These are phyloP conservation scores for Coemansia sp. DNA, from an alignment of 192 early-diverging fungal species.

Conservation along the genomic window DNA sequence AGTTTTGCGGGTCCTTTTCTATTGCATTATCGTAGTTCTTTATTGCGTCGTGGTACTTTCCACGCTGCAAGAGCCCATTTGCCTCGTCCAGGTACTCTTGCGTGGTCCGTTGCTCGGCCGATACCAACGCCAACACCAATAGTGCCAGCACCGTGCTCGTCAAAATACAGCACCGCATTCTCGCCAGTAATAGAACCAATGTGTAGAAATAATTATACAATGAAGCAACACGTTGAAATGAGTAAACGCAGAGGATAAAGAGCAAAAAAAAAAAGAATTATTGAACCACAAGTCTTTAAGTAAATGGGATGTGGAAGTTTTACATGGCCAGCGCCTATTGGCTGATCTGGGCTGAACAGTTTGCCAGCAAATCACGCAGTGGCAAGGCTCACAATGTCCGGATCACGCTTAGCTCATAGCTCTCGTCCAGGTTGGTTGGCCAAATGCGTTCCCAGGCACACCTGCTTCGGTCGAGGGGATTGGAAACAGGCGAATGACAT, in stretches of 20 bases:
- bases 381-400: background rate
- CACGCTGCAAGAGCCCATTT: conserved; percentile 37
- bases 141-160: conserved; percentile 33
- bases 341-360: conserved; percentile 2
- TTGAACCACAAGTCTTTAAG: background rate
- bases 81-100: conserved; percentile 51
- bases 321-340: conserved; percentile 39
- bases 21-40: conserved; percentile 48
- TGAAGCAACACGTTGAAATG: background rate
- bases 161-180: conserved; percentile 38
- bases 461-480: background rate
- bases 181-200: background rate
- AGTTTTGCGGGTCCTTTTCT: conserved; percentile 77
- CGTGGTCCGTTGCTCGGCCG: conserved; percentile 37
- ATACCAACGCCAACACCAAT: conserved; percentile 24
- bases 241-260: background rate
- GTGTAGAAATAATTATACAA: conserved; percentile 1
- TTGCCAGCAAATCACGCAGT: conserved; percentile 3
- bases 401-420: background rate
- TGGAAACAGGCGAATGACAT: background rate
- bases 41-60: conserved; percentile 41
- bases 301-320: background rate
- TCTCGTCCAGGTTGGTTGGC: background rate
- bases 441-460: background rate
- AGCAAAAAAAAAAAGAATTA: background rate